phyloP scores from a whole-genome alignment of 1,284 basidiomycete species.

The Agroathelia rolfsii region DNA sequence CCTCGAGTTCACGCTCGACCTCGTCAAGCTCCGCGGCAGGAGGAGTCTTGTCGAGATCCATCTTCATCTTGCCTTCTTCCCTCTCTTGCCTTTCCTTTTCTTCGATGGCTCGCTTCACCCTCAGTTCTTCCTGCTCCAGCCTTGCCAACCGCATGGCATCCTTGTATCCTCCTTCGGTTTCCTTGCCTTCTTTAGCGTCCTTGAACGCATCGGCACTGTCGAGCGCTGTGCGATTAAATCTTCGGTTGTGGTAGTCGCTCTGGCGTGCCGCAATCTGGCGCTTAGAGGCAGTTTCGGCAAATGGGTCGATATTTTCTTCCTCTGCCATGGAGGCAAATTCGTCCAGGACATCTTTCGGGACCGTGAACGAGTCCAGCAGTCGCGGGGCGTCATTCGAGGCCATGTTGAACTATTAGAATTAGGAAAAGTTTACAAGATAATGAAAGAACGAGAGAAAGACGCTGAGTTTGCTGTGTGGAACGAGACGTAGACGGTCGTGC shows the following conservation, averaged over 20 bases:
- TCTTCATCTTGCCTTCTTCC: slow-evolving; percentile 73
- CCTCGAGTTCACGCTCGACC: slow-evolving; percentile 55
- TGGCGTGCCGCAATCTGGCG: slow-evolving; percentile 92
- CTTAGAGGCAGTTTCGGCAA: slow-evolving; percentile 85
- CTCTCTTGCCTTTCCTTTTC: slow-evolving; percentile 77
- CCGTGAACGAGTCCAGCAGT: slow-evolving; percentile 82
- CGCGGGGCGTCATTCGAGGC: slow-evolving; percentile 39
- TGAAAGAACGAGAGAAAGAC: too few species aligned
- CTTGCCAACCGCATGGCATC: slow-evolving; percentile 91
- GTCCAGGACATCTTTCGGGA: slow-evolving; percentile 87
- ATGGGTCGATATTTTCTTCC: slow-evolving; percentile 87
- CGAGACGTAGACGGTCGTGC: too few species aligned
- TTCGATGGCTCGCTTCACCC: slow-evolving; percentile 79
- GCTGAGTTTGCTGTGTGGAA: too few species aligned
- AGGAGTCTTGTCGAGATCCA: slow-evolving; percentile 83
- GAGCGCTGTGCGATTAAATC: slow-evolving; percentile 76
- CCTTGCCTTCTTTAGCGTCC: slow-evolving; percentile 48
- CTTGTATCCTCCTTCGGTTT: slow-evolving; percentile 84
- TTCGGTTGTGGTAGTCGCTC: slow-evolving; percentile 90
- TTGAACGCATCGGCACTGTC: slow-evolving; percentile 76
- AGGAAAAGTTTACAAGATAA: too few species aligned
- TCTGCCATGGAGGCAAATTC: slow-evolving; percentile 92
- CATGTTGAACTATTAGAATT: too few species aligned
- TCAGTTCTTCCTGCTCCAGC: slow-evolving; percentile 88
- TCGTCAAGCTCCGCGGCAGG: slow-evolving; percentile 68